Percentiles rank a stretch among this genome's conserved stretches.
Conservation (phyloP, 495 filamentous ascomycete genomes). For the Penicillium lagena region DNA sequence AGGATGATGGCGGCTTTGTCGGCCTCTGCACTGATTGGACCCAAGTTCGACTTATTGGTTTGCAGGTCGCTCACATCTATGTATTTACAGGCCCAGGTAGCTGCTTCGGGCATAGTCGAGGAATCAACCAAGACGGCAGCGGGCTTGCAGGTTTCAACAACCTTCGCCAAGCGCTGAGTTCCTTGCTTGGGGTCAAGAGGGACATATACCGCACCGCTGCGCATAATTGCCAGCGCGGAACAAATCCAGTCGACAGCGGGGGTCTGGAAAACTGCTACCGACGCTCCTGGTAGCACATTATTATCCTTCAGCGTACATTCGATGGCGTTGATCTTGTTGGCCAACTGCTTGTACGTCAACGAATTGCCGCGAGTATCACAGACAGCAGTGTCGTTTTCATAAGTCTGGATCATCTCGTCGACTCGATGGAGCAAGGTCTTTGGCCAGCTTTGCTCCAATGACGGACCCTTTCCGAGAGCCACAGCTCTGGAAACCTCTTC, state of each 20-base stretch:
- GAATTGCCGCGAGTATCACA: slow-evolving; percentile 6
- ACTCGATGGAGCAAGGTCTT: slow-evolving; percentile 26
- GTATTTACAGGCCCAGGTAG: background rate
- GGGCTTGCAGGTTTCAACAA: slow-evolving; percentile 16
- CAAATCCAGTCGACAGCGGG: slow-evolving; percentile 34
- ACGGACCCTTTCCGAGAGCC: background rate
- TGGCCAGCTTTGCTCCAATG: slow-evolving; percentile 20
- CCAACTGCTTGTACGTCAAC: slow-evolving; percentile 10
- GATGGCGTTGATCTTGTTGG: slow-evolving; percentile 3
- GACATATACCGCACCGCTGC: slow-evolving; percentile 42
- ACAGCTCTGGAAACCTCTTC: background rate
- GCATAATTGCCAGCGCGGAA: slow-evolving; percentile 45
- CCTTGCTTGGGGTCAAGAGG: slow-evolving; percentile 42
- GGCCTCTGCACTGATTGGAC: too few relatives aligned
- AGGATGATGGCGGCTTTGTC: slow-evolving; percentile 21
- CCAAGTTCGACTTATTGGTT: too few relatives aligned
- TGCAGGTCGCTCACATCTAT: too few relatives aligned
- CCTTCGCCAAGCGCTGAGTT: slow-evolving; percentile 14
- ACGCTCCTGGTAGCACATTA: background rate
- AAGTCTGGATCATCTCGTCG: slow-evolving; percentile 10
- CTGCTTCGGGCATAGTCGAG: background rate
- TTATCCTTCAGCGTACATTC: background rate
- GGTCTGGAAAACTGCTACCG: slow-evolving; percentile 12
- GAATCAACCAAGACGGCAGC: slow-evolving; percentile 8
- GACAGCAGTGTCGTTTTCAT: slow-evolving; percentile 5